Conservation (phyloP, 148 eudicot species). For the Chenopodium berlandieri region DNA sequence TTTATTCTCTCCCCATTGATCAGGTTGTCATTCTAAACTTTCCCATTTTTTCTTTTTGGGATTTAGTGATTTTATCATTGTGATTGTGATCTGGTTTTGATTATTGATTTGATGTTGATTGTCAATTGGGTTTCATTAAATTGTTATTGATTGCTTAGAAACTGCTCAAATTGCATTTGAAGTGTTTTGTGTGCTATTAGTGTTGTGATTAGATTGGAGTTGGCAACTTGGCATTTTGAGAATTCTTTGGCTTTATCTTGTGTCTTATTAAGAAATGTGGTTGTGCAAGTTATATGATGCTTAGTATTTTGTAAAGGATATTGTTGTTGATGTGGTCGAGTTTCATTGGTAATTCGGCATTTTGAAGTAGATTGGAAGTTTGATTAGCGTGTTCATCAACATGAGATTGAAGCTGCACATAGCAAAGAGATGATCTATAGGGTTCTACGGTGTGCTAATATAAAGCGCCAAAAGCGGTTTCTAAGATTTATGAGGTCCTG, state of each 20-base stretch:
- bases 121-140: not conserved
- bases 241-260: not conserved
- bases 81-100: not conserved
- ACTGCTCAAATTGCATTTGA: not conserved
- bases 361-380: not conserved
- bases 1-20: conserved; percentile 74
- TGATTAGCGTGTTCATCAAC: not conserved
- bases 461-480: not conserved
- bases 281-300: not conserved
- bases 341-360: not conserved
- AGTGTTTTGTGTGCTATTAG: not conserved
- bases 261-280: not conserved
- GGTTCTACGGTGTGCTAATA: not conserved
- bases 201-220: not conserved
- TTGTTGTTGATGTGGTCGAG: not conserved
- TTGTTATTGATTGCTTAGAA: not conserved
- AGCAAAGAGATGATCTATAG: not conserved
- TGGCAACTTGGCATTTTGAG: not conserved
- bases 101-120: not conserved
- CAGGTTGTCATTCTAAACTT: conserved; percentile 35
- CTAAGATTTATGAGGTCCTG: not conserved
- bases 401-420: not conserved
- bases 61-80: no score
- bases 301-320: no score
- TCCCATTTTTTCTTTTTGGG: not conserved